Base-by-base conservation (phyloP, 1,284 basidiomycete species). In the Boletellus deceptivus region DNA sequence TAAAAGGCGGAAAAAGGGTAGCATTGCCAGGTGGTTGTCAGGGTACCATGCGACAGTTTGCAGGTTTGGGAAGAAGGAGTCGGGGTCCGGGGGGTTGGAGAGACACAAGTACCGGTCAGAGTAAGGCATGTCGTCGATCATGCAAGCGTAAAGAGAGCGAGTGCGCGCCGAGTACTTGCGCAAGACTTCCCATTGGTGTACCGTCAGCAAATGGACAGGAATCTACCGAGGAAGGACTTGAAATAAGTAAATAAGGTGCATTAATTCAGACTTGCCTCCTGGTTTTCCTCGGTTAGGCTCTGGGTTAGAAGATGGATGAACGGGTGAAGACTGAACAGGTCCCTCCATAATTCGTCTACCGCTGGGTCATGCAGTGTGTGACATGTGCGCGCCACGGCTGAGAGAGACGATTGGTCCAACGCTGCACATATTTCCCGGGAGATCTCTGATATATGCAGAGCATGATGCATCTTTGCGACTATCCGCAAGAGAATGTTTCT, bases 261-360 rank as follows among this genome's bases (percentile, higher is more conserved):
- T 25, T 16, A 4, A 27, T 10, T 4, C 7, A 16, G 44, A 53
- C 57, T 41, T 59, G 44, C 65, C 51, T 57, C 45, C 3, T 52
- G 36, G 22, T 17, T 49, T 9, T 51, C 46, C n/a, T 20, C 49
- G 4, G 48, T 37, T 14, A 9, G 17, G 11, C 10, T 6, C 4
- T 34, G 45, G 2, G 41, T 24, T 25, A 68, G 20, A 45, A 67
- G 65, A 25, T 50, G 46, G 18, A 65, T 9, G 20, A 67, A 55
- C 3, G 66, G 62, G 29, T 51, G 35, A 1, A 64, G 43, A 6
- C 46, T 59, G 33, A 52, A 59, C 24, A 69, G 39, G 27, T 62
- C 46, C 24, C 48, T 49, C 62, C 62, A 64, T 2, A 68, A 22
- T 25, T 65, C 58, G 41, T 67, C 64, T 4, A 64, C 46, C 37